Percentiles rank a stretch among this genome's conserved stretches.
Conservation (phyloP, 164 flowering plant genomes). For the Echeveria elegans region DNA sequence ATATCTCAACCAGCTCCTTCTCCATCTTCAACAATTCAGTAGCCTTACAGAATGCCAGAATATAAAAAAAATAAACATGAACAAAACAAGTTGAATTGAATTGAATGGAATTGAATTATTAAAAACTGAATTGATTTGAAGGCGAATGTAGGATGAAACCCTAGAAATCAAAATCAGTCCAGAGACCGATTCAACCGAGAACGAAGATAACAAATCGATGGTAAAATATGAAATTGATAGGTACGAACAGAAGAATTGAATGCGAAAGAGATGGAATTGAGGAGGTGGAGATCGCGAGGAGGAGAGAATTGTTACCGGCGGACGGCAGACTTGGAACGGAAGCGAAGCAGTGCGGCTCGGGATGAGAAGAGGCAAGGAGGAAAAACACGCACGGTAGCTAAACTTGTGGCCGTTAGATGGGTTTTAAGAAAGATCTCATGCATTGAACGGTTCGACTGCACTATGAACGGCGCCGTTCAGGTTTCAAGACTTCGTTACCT, state of each 20-base stretch:
- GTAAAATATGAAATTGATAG: not conserved
- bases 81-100: no score
- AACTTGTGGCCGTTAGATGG: no score
- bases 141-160: not conserved
- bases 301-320: not conserved
- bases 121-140: no score
- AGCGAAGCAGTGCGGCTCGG: not conserved
- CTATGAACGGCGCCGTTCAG: no score
- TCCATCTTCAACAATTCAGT: conserved; percentile 31
- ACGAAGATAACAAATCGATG: not conserved
- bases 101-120: no score
- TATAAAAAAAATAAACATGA: no score
- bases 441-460: no score
- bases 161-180: not conserved
- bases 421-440: no score
- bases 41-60: no score
- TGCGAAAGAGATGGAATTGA: not conserved
- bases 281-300: not conserved
- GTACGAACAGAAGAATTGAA: not conserved
- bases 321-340: not conserved
- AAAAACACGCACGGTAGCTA: no score
- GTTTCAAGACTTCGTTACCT: no score
- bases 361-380: not conserved
- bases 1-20: conserved; percentile 64
- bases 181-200: not conserved